These are phyloP conservation scores for Ampelomyces quisqualis DNA, from an alignment of 2,329 filamentous ascomycete genomes.

Conservation along the genomic window DNA sequence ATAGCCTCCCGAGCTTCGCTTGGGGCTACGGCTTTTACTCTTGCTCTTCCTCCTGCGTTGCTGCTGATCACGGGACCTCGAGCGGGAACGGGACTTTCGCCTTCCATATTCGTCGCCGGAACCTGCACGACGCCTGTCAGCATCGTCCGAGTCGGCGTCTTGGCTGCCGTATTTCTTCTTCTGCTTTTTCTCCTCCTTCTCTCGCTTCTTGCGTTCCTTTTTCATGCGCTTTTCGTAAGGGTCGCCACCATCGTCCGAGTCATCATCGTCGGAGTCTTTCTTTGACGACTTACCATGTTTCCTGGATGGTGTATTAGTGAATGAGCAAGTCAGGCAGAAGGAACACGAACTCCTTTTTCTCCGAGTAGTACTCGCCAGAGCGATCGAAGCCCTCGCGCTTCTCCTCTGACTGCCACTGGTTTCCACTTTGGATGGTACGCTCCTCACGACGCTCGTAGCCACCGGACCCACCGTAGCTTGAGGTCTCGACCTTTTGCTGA, in stretches of 20 bases:
- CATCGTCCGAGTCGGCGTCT: conserved; percentile 17
- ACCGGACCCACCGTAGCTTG: conserved; percentile 50
- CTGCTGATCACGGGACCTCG: conserved; percentile 16
- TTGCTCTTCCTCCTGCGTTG: conserved; percentile 17
- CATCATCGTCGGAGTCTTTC: conserved; percentile 45
- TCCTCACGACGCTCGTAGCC: conserved; percentile 63
- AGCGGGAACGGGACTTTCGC: conserved; percentile 14
- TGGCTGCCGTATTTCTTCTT: conserved; percentile 16
- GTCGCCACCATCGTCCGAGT: conserved; percentile 31
- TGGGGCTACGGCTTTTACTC: conserved; percentile 23
- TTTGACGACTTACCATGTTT: conserved; percentile 43
- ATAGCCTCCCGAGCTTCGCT: conserved; percentile 26
- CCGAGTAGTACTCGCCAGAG: conserved; percentile 45
- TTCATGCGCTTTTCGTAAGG: conserved; percentile 24
- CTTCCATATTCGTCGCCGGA: conserved; percentile 11
- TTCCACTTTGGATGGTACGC: conserved; percentile 51
- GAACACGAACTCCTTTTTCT: conserved; percentile 44
- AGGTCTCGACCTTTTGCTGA: conserved; percentile 59
- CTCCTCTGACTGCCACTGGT: conserved; percentile 43
- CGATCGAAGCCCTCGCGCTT: conserved; percentile 39
- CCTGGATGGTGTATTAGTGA: conserved; percentile 23
- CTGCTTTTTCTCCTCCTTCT: conserved; percentile 25
- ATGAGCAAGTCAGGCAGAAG: not conserved
- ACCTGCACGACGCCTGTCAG: conserved; percentile 25
- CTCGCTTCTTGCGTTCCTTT: conserved; percentile 25